phyloP scores from a whole-genome alignment of 2,329 filamentous ascomycete species.

The Nannizzia gypsea region DNA sequence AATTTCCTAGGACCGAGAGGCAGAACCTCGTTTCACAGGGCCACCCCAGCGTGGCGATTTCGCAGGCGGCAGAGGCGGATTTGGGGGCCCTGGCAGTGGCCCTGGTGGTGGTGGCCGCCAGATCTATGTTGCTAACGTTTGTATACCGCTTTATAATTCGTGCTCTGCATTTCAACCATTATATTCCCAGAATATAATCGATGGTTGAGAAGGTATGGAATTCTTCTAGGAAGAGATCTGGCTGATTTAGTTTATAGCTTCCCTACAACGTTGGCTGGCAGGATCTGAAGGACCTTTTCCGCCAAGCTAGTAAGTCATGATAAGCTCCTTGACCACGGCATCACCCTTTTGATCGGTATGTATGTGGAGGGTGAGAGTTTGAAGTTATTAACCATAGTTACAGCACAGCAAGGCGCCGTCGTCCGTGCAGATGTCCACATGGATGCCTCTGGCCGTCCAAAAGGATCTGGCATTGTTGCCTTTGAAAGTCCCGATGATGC shows the following conservation, averaged over 20 bases:
- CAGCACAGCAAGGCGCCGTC: slow-evolving; percentile 55
- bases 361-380: background rate
- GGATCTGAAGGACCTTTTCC: slow-evolving; percentile 96
- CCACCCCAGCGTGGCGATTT: slow-evolving; percentile 56
- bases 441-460: slow-evolving; percentile 81
- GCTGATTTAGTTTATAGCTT: slow-evolving; percentile 52
- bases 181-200: background rate
- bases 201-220: background rate
- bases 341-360: background rate
- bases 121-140: slow-evolving; percentile 96
- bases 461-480: slow-evolving; percentile 92
- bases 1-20: slow-evolving; percentile 73
- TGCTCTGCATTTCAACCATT: background rate
- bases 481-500: slow-evolving; percentile 94
- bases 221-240: background rate
- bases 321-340: background rate
- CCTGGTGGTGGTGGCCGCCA: slow-evolving; percentile 59
- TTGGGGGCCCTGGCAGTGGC: slow-evolving; percentile 38
- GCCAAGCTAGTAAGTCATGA: slow-evolving; percentile 72
- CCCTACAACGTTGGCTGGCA: slow-evolving; percentile 98
- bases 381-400: slow-evolving; percentile 23
- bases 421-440: slow-evolving; percentile 92
- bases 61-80: slow-evolving; percentile 44
- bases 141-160: slow-evolving; percentile 40
- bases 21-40: slow-evolving; percentile 89